phyloP scores from a whole-genome alignment of 192 early-diverging fungal genomes.

The Coemansia sp. region DNA sequence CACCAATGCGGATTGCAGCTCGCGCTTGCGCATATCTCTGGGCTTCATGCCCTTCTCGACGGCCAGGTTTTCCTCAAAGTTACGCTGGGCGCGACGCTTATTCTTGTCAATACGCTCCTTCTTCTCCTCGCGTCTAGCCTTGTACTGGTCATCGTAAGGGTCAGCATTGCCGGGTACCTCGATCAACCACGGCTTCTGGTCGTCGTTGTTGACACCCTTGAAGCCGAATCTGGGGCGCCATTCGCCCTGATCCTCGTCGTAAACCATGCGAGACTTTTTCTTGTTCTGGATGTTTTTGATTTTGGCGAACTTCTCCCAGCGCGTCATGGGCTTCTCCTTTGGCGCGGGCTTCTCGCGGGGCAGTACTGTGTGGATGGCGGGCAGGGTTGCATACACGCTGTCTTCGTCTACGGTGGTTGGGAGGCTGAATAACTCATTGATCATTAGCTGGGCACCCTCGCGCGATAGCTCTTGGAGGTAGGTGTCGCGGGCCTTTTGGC shows the following conservation, averaged over 20 bases:
- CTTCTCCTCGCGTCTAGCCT: slow-evolving; percentile 76
- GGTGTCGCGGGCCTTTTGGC: slow-evolving; percentile 40
- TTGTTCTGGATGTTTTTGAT: slow-evolving; percentile 88
- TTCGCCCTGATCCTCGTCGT: slow-evolving; percentile 79
- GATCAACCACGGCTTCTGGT: slow-evolving; percentile 87
- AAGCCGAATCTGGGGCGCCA: slow-evolving; percentile 91
- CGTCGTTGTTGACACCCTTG: slow-evolving; percentile 74
- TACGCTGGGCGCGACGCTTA: slow-evolving; percentile 80
- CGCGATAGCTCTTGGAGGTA: slow-evolving; percentile 70
- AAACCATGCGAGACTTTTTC: slow-evolving; percentile 82
- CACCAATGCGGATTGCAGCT: slow-evolving; percentile 71
- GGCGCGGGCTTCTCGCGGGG: slow-evolving; percentile 94
- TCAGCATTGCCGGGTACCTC: slow-evolving; percentile 85
- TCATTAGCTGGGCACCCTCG: slow-evolving; percentile 81
- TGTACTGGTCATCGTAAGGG: slow-evolving; percentile 87
- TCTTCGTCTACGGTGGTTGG: slow-evolving; percentile 66
- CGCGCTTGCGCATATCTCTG: slow-evolving; percentile 64
- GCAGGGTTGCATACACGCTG: slow-evolving; percentile 80
- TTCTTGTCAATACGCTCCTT: slow-evolving; percentile 88
- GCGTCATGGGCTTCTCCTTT: slow-evolving; percentile 84
- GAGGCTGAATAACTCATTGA: slow-evolving; percentile 87
- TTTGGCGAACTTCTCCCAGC: slow-evolving; percentile 99
- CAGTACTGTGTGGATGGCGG: slow-evolving; percentile 61
- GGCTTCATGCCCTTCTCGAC: slow-evolving; percentile 56
- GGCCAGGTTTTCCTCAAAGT: slow-evolving; percentile 76